Base-by-base conservation (phyloP, 2,329 filamentous ascomycete genomes). In the Gnomoniopsis sp. region DNA sequence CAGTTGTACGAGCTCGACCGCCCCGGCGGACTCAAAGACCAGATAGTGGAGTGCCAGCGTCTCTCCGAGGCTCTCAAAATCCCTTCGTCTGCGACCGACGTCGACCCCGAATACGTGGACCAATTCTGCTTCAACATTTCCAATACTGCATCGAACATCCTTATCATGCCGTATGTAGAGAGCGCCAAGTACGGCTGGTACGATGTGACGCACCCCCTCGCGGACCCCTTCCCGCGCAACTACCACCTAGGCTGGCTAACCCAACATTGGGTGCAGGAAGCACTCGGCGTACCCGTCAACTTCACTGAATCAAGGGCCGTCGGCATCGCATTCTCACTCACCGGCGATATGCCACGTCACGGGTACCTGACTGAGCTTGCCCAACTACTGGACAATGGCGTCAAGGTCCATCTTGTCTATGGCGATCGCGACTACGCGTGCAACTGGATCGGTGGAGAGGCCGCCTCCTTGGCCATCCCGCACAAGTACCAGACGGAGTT, bases 401-500 rank as follows among this genome's bases (percentile, higher is more conserved):
- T 85, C 48, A 80, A 81, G 59, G 79, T 86, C 1, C 72, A 79
- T 6, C 69, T 85, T 1, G 70, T 85, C 17, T 84, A 83, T 61
- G 81, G 81, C 11, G 82, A 86, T 62, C 75, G 79, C 4, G 83
- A 85, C 64, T 85, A 78, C 57, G 74, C 76, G 8, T 81, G 79
- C 65, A 82, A 79, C 59, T 69, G 67, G 81, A 71, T 80, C 46
- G 77, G 79, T 17, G 79, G 79, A 23, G 79, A 84, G 61, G 67
- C 71, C 11, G 74, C 79, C 21, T 77, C 77, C 46, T 68, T 80
- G 11, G 70, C 72, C 0, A 90, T 90, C 68, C 74, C 78, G 3
- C 70, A 75, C 2, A 80, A 86, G 1, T 84, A 85, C 2, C 89
- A 89, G 66, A 77, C 79, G 1, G 67, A 69, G 17, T 91, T 91